Conservation (phyloP, 2,329 filamentous ascomycete genomes). For the Fusarium veterinarium region DNA sequence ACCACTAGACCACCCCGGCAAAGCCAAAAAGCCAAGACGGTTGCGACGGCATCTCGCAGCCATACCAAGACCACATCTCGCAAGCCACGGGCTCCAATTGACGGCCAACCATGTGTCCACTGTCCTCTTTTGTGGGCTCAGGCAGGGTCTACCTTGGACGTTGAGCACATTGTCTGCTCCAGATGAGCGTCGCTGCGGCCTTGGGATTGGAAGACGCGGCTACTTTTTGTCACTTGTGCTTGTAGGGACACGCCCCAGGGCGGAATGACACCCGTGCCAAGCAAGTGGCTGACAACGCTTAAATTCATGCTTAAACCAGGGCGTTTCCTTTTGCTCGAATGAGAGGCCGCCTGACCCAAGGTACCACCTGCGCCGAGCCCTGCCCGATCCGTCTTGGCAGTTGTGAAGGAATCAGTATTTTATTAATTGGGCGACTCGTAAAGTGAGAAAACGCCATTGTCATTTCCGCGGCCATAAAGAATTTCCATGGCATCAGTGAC, state of each 20-base stretch:
- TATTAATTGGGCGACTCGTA: constrained; percentile 19
- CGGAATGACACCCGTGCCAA: constrained; percentile 52
- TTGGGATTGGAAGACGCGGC: constrained; percentile 24
- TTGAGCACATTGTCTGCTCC: constrained; percentile 10
- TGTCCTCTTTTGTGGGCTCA: constrained; percentile 23
- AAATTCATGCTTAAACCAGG: constrained; percentile 63
- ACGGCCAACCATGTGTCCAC: constrained; percentile 37
- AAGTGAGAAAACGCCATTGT: background rate
- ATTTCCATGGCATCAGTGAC: background rate
- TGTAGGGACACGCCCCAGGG: constrained; percentile 34
- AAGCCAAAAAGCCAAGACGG: constrained; percentile 55
- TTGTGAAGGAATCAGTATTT: constrained; percentile 10
- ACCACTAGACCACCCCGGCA: constrained; percentile 27
- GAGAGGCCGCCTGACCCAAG: constrained; percentile 38
- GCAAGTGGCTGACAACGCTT: constrained; percentile 60
- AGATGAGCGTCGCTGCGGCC: constrained; percentile 15
- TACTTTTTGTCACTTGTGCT: background rate
- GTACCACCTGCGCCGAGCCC: constrained; percentile 30
- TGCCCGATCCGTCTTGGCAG: constrained; percentile 35
- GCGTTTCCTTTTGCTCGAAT: constrained; percentile 39
- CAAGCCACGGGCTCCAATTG: constrained; percentile 42
- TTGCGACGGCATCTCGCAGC: constrained; percentile 53
- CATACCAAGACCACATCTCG: constrained; percentile 46
- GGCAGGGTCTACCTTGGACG: constrained; percentile 6
- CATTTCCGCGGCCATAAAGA: constrained; percentile 17